phyloP scores from a whole-genome alignment of 1,284 basidiomycete genomes.

The Apiotrichum mycotoxinovorans region DNA sequence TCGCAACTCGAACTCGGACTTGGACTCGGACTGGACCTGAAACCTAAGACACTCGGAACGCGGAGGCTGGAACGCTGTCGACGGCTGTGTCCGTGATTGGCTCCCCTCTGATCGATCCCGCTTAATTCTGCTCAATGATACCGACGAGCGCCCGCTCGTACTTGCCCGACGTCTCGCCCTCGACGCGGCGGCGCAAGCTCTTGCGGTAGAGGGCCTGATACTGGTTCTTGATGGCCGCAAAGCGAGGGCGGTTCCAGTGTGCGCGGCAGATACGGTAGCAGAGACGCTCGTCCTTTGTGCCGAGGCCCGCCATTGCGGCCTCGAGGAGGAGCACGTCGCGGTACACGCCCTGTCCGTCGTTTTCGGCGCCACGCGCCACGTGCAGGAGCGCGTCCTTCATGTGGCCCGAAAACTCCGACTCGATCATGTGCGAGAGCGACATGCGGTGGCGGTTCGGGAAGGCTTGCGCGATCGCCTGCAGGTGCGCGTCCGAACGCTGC shows the following conservation, averaged over 20 bases:
- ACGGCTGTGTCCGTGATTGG: too few relatives aligned
- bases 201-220: conserved; percentile 42
- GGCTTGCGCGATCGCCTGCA: conserved; percentile 43
- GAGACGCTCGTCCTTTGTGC: conserved; percentile 50
- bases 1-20: too few relatives aligned
- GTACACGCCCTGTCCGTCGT: conserved; percentile 44
- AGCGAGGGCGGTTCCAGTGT: conserved; percentile 50
- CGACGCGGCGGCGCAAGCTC: conserved; percentile 36
- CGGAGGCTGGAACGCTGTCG: too few relatives aligned
- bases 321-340: conserved; percentile 46
- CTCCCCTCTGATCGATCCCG: too few relatives aligned
- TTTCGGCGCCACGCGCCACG: conserved; percentile 43
- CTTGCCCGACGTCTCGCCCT: conserved; percentile 50
- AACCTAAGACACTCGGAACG: too few relatives aligned
- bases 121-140: conserved; percentile 37
- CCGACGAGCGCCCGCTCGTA: conserved; percentile 41
- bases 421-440: conserved; percentile 41
- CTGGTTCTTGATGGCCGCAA: conserved; percentile 45
- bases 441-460: conserved; percentile 41
- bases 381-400: conserved; percentile 46
- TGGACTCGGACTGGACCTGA: too few relatives aligned
- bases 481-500: conserved; percentile 45
- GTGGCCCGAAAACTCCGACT: conserved; percentile 50
- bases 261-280: conserved; percentile 45
- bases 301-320: conserved; percentile 46